Evolutionary conservation across 163 green algal species (phyloP), one percentile per base, ranked within the genome.

Genomic region (Chlamydomonas reinhardtii): DNA sequence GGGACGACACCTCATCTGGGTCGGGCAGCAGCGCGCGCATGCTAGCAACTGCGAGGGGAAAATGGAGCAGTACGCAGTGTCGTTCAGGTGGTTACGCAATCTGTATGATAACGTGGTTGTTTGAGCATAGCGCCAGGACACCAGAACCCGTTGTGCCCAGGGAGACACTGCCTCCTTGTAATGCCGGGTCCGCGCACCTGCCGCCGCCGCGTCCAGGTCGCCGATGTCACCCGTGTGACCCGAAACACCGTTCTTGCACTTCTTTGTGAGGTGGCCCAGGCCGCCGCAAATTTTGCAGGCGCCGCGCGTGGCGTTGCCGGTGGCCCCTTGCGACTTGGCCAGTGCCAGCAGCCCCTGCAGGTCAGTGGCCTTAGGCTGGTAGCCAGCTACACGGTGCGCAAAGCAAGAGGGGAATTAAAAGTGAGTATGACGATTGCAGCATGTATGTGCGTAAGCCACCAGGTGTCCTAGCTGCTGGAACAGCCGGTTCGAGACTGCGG

Each of bases 211-310:
- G 34, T 89, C 84, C 54, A 89, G 59, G 35, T 80, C 76, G 2
- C 66, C 84, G 22, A 83, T 84, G 54, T 75, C 76, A 2, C 68
- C 84, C 32, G 71, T 74, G 75, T 89, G 84, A 9, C 84, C 84
- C 34, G 75, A 85, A 27, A 89, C 75, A 12, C 75, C 86, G 86
- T 98, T 98, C 73, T 93, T 91, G 90, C 95, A 98, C 91, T 98
- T 95, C 86, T 96, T 96, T 25, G 95, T 97, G 29, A 97, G 91
- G 90, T 98, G 95, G 17, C 95, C 95, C 9, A 97, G 89, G 65
- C 96, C 92, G 39, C 95, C 95, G 87, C 95, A 98, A 11, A 94
- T 88, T 81, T 93, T 95, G 89, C 95, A 98, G 52, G 95, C 95
- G 16, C 95, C 95, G n/a, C 95, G 87, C 0, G 54, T 89, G 29